Evolutionary conservation across 768 basidiomycete genomes (phyloP).

Genomic region (Pulveroboletus sp.): DNA sequence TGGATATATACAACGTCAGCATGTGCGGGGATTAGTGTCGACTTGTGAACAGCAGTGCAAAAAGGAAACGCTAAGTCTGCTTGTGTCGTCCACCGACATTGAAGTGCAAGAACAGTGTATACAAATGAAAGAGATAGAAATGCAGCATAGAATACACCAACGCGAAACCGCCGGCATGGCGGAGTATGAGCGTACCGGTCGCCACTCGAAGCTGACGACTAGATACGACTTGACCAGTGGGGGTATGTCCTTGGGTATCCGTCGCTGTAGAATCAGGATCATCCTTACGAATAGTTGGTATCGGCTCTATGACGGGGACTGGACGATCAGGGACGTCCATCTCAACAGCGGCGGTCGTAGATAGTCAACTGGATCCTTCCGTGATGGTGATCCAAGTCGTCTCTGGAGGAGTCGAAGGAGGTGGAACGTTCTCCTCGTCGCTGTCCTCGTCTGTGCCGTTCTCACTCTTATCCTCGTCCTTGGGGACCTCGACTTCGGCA

Average conservation of each 20-base stretch:
- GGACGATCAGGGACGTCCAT: constrained; percentile 13
- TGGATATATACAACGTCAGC: constrained; percentile 30
- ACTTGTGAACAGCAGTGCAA: constrained; percentile 6
- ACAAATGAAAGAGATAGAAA: constrained; percentile 42
- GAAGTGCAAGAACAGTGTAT: constrained; percentile 38
- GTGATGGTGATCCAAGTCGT: constrained; percentile 26
- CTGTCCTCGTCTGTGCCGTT: constrained; percentile 37
- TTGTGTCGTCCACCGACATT: constrained; percentile 26
- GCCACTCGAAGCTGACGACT: constrained; percentile 26
- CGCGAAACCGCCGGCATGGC: constrained; percentile 33
- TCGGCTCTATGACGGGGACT: constrained; percentile 26
- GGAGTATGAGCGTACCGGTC: constrained; percentile 24
- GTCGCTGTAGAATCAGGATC: constrained; percentile 13
- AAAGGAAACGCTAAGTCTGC: constrained; percentile 21
- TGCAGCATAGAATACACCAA: constrained; percentile 39
- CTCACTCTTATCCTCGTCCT: constrained; percentile 31
- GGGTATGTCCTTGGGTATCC: constrained; percentile 20
- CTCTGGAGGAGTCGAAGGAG: constrained; percentile 28
- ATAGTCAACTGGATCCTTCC: constrained; percentile 30
- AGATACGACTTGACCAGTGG: constrained; percentile 13
- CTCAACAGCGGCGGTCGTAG: constrained; percentile 16
- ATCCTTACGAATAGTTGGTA: constrained; percentile 18
- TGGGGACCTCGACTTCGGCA: constrained; percentile 9
- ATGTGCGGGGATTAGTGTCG: constrained; percentile 17
- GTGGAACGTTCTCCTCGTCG: constrained; percentile 38